phyloP scores from a whole-genome alignment of 106 monocot genomes.

The Iris macrosiphon region DNA sequence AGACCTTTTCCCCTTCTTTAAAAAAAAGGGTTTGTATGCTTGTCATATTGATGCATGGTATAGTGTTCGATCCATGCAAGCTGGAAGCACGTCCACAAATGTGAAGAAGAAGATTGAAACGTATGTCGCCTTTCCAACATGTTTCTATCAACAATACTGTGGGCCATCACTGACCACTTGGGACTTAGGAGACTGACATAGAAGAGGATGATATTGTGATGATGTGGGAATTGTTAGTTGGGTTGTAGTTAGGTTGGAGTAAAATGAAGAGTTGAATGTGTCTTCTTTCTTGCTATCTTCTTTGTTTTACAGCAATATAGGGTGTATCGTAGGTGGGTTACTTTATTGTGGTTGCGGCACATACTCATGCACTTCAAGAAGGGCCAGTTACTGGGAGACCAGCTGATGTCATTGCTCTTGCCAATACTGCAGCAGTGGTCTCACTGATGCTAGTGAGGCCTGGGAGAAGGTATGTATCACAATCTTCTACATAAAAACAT shows the following conservation, averaged over 20 bases:
- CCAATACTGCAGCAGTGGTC: slow-evolving; percentile 69
- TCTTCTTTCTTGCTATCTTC: not conserved
- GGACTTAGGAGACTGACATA: slow-evolving; percentile 54
- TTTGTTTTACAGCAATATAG: slow-evolving; percentile 52
- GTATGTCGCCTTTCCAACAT: slow-evolving; percentile 87
- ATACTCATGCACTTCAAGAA: slow-evolving; percentile 52
- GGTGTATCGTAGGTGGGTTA: slow-evolving; percentile 68
- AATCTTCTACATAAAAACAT: too few species aligned
- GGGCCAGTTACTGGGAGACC: slow-evolving; percentile 47
- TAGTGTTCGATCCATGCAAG: slow-evolving; percentile 38
- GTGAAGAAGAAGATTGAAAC: slow-evolving; percentile 91
- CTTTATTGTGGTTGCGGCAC: slow-evolving; percentile 65
- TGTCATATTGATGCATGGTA: too few species aligned
- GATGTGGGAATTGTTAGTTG: slow-evolving; percentile 41
- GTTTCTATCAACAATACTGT: slow-evolving; percentile 81
- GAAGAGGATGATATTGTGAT: slow-evolving; percentile 75
- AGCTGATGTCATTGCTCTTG: slow-evolving; percentile 68
- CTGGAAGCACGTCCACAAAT: slow-evolving; percentile 87
- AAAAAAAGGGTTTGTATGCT: too few species aligned
- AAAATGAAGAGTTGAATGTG: not conserved
- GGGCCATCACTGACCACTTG: slow-evolving; percentile 77
- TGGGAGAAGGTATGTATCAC: slow-evolving; percentile 71
- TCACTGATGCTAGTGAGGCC: slow-evolving; percentile 63
- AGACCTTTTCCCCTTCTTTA: too few species aligned
- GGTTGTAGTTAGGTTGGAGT: not conserved